These are phyloP conservation scores for Yarrowia divulgata DNA, from an alignment of 805 yeast species.

Conservation along the genomic window DNA sequence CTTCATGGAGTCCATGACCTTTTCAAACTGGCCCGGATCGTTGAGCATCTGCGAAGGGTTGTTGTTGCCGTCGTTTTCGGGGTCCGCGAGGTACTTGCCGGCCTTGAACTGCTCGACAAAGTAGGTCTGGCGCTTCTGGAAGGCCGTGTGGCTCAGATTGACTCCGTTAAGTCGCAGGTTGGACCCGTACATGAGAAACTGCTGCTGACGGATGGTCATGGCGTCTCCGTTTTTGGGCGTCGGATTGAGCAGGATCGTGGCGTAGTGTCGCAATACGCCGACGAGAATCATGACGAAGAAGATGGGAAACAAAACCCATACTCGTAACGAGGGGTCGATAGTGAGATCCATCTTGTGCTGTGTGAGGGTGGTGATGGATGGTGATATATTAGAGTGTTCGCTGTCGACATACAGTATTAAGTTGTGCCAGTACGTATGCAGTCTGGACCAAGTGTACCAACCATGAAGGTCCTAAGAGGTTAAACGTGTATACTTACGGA, in stretches of 20 bases:
- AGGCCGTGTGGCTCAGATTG: constrained; percentile 61
- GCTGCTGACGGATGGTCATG: constrained; percentile 65
- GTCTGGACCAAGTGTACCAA: too few species aligned
- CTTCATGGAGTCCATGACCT: constrained; percentile 77
- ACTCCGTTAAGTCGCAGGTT: constrained; percentile 62
- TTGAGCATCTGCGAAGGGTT: constrained; percentile 62
- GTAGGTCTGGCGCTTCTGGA: constrained; percentile 60
- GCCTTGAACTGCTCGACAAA: constrained; percentile 58
- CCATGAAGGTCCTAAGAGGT: too few species aligned
- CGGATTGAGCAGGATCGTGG: constrained; percentile 67
- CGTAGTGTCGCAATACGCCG: constrained; percentile 76
- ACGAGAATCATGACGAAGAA: constrained; percentile 88
- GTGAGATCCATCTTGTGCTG: constrained; percentile 38
- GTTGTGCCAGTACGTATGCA: constrained; percentile 1
- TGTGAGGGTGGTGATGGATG: constrained; percentile 3
- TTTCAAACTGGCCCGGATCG: constrained; percentile 75
- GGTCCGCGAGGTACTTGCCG: constrained; percentile 64
- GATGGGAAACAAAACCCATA: constrained; percentile 92
- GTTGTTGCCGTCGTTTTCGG: constrained; percentile 48
- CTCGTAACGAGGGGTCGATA: constrained; percentile 79
- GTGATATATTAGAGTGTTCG: too few species aligned
- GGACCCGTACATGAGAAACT: constrained; percentile 66
- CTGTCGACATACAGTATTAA: constrained; percentile 3
- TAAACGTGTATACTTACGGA: too few species aligned
- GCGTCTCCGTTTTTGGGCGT: constrained; percentile 61